Evolutionary conservation across 495 filamentous ascomycete species (phyloP).

Genomic region (Ascobolus immersus): DNA sequence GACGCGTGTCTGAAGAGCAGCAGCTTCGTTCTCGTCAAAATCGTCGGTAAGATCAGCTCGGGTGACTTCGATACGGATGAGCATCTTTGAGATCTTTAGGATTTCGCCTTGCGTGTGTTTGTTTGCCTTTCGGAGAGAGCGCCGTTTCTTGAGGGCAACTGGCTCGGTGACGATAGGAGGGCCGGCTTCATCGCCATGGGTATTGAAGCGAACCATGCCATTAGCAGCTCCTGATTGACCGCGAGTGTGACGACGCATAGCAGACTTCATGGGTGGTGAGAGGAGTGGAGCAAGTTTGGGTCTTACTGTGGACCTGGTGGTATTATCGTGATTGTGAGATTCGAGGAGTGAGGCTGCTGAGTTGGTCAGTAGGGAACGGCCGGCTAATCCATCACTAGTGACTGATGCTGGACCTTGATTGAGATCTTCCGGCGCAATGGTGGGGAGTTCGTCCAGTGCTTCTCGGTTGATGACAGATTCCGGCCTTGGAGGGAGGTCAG

Average conservation of each 20-base stretch:
- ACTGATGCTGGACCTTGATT: slow-evolving; percentile 8
- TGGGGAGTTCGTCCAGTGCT: too few relatives aligned
- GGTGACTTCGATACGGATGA: slow-evolving; percentile 38
- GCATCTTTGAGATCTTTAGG: slow-evolving; percentile 50
- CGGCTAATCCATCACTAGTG: slow-evolving; percentile 6
- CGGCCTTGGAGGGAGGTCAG: too few relatives aligned
- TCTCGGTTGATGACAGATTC: too few relatives aligned
- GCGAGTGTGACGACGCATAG: not conserved
- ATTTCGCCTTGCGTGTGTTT: slow-evolving; percentile 28
- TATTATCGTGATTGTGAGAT: not conserved
- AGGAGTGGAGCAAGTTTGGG: slow-evolving; percentile 3
- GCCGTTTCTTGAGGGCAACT: slow-evolving; percentile 9
- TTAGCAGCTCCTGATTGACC: slow-evolving; percentile 11
- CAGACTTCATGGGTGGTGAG: slow-evolving; percentile 1
- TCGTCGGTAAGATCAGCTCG: slow-evolving; percentile 31
- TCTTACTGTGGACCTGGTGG: slow-evolving; percentile 1
- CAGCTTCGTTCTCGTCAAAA: slow-evolving; percentile 41
- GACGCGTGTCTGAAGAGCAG: slow-evolving; percentile 32
- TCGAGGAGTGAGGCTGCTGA: slow-evolving; percentile 14
- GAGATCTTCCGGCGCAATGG: not conserved
- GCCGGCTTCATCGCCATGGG: slow-evolving; percentile 12
- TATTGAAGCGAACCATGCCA: slow-evolving; percentile 15
- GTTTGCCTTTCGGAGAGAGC: slow-evolving; percentile 5
- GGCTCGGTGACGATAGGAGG: slow-evolving; percentile 13
- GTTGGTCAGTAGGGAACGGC: slow-evolving; percentile 13